A percentile compares a stretch with the other conserved stretches of the same genome.
phyloP scores from a whole-genome alignment of 345 rosid genomes.

The Toxicodendron radicans region DNA sequence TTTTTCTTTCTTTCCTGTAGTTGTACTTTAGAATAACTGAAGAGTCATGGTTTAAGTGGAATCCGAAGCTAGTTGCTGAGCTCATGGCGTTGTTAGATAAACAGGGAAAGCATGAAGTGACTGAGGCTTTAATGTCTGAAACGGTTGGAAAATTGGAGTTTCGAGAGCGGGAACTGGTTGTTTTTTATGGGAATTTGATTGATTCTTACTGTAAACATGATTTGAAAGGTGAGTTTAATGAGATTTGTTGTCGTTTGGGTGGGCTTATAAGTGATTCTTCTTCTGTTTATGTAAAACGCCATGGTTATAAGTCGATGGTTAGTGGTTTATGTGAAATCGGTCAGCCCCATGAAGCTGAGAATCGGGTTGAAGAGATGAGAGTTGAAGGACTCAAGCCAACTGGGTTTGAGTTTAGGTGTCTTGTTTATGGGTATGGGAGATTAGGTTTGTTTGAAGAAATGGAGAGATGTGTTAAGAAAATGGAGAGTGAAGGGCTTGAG shows the following conservation, averaged over 20 bases:
- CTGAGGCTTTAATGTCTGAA: slow-evolving; percentile 45
- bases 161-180: slow-evolving; percentile 58
- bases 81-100: slow-evolving; percentile 60
- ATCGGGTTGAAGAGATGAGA: slow-evolving; percentile 51
- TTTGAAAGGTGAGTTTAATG: slow-evolving; percentile 48
- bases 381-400: slow-evolving; percentile 40
- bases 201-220: slow-evolving; percentile 49
- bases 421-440: slow-evolving; percentile 65
- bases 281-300: slow-evolving; percentile 62
- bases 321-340: slow-evolving; percentile 69
- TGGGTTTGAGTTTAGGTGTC: slow-evolving; percentile 49
- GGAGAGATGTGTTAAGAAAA: slow-evolving; percentile 41
- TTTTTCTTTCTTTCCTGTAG: slow-evolving; percentile 28
- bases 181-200: slow-evolving; percentile 55
- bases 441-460: slow-evolving; percentile 67
- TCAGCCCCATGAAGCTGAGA: slow-evolving; percentile 57
- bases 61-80: slow-evolving; percentile 70
- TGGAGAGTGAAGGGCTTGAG: slow-evolving; percentile 49
- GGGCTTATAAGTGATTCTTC: slow-evolving; percentile 41
- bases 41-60: slow-evolving; percentile 84
- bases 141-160: slow-evolving; percentile 41
- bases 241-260: slow-evolving; percentile 35
- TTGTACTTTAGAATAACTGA: slow-evolving; percentile 59
- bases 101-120: slow-evolving; percentile 47
- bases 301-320: slow-evolving; percentile 61